These are phyloP conservation scores for Nigrograna mackinnonii DNA, from an alignment of 2,329 filamentous ascomycete species.

Conservation along the genomic window DNA sequence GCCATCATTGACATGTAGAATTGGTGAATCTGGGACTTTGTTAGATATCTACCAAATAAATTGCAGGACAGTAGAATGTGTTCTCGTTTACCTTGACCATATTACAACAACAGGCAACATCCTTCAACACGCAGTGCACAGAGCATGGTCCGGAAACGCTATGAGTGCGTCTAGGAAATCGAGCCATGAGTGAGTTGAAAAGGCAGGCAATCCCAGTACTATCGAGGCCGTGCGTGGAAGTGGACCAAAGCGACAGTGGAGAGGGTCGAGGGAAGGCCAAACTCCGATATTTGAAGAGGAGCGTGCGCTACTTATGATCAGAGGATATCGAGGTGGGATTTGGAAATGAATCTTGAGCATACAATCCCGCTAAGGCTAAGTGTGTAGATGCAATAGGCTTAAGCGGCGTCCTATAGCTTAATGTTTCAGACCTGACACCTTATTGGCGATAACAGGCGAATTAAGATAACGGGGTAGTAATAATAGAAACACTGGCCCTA, in stretches of 20 bases:
- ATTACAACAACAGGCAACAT: constrained; percentile 30
- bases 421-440: constrained; percentile 34
- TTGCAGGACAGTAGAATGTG: constrained; percentile 19
- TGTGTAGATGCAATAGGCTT: constrained; percentile 13
- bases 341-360: constrained; percentile 11
- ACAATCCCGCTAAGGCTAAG: constrained; percentile 6
- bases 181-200: constrained; percentile 21
- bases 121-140: constrained; percentile 22
- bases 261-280: constrained; percentile 12
- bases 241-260: constrained; percentile 7
- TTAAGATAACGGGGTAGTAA: constrained; percentile 24
- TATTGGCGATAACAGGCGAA: constrained; percentile 25
- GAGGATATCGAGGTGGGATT: constrained; percentile 9
- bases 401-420: constrained; percentile 26
- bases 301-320: constrained; percentile 12
- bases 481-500: constrained; percentile 21
- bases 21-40: constrained; percentile 18
- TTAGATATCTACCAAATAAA: constrained; percentile 17
- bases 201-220: constrained; percentile 13
- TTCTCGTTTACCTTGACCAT: constrained; percentile 21
- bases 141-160: constrained; percentile 23
- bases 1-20: constrained; percentile 29
- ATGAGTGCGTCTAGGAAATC: constrained; percentile 24
- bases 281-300: constrained; percentile 12
- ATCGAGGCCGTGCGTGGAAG: constrained; percentile 15